Percentiles rank a stretch among this genome's conserved stretches.
phyloP scores from a whole-genome alignment of 495 filamentous ascomycete genomes.

The Aspergillus indologenus region DNA sequence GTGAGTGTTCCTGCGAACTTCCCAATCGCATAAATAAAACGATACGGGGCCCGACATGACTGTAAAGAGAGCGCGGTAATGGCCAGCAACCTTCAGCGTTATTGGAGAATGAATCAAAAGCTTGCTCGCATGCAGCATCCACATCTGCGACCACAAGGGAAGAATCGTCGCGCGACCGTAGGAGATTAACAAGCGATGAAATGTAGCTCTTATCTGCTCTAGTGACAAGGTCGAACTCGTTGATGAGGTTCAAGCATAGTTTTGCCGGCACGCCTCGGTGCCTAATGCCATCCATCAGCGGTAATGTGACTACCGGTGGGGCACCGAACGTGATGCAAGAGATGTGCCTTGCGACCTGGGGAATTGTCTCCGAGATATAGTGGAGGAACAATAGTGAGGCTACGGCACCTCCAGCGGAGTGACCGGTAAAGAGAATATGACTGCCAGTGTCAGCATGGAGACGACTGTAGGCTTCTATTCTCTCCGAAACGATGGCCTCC shows the following conservation, averaged over 20 bases:
- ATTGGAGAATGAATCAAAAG: background rate
- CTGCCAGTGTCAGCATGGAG: background rate
- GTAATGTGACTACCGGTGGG: background rate
- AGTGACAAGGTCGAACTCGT: slow-evolving; percentile 12
- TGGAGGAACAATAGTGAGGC: slow-evolving; percentile 10
- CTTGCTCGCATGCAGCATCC: background rate
- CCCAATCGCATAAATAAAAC: background rate
- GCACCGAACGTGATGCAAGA: slow-evolving; percentile 8
- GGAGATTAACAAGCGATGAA: background rate
- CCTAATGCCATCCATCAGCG: background rate
- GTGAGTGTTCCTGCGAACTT: background rate
- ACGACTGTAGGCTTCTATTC: background rate
- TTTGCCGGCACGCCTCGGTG: background rate
- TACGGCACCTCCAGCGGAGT: slow-evolving; percentile 9
- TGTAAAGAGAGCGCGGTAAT: background rate
- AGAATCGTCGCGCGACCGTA: background rate
- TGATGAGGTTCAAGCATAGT: slow-evolving; percentile 7
- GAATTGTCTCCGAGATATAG: background rate
- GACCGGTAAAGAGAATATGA: slow-evolving; percentile 9
- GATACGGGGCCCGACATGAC: slow-evolving; percentile 2
- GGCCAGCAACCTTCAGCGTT: background rate
- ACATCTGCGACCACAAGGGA: background rate
- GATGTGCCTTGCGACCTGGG: background rate
- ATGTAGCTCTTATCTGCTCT: slow-evolving; percentile 8
- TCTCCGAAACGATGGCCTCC: background rate